phyloP scores from a whole-genome alignment of 1,284 basidiomycete species.

The Leccinum fuscescens region DNA sequence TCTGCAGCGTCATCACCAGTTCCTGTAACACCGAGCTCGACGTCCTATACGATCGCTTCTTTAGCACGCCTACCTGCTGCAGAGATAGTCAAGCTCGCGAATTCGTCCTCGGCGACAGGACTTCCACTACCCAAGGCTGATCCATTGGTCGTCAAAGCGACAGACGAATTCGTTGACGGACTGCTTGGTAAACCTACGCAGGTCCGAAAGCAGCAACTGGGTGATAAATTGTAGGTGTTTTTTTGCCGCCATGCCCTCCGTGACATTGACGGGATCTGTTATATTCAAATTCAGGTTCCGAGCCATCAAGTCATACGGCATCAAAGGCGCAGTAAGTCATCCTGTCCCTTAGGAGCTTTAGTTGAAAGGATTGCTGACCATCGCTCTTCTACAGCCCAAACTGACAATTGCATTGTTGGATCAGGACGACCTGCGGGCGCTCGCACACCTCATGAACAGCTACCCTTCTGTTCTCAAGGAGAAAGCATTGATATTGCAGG shows the following conservation, averaged over 20 bases:
- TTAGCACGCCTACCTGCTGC: slow-evolving; percentile 61
- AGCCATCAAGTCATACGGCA: slow-evolving; percentile 73
- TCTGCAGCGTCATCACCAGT: slow-evolving; percentile 69
- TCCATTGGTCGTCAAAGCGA: slow-evolving; percentile 63
- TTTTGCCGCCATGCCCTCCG: background rate
- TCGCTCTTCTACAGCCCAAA: slow-evolving; percentile 54
- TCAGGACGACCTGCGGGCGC: slow-evolving; percentile 76
- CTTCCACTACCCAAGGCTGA: slow-evolving; percentile 72
- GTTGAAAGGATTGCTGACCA: slow-evolving; percentile 1
- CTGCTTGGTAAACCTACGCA: slow-evolving; percentile 61
- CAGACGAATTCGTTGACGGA: slow-evolving; percentile 76
- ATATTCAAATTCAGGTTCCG: slow-evolving; percentile 52
- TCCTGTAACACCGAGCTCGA: slow-evolving; percentile 49
- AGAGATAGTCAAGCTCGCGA: slow-evolving; percentile 66
- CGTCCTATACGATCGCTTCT: slow-evolving; percentile 52
- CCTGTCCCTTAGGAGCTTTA: background rate
- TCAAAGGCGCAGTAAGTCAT: slow-evolving; percentile 69
- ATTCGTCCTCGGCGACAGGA: slow-evolving; percentile 51
- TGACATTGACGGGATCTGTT: background rate
- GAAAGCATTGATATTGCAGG: slow-evolving; percentile 52
- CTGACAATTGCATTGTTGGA: slow-evolving; percentile 81
- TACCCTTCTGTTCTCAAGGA: slow-evolving; percentile 81
- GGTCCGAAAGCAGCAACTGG: slow-evolving; percentile 78
- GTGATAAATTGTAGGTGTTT: slow-evolving; percentile 66
- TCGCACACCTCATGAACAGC: slow-evolving; percentile 85